Conservation (phyloP, 208 protist genomes). For the Angomonas ambiguus region DNA sequence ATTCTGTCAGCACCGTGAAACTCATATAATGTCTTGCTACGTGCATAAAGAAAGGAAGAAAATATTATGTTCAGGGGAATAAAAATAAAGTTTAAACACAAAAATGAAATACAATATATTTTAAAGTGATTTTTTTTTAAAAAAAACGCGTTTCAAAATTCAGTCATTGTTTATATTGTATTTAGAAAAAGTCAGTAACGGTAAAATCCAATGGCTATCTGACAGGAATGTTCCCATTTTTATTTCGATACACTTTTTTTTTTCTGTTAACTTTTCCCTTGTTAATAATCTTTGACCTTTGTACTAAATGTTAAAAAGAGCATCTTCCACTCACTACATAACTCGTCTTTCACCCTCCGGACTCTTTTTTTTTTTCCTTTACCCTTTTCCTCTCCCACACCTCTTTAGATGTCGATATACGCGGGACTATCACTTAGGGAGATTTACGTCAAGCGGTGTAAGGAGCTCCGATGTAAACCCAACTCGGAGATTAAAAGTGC, state of each 20-base stretch:
- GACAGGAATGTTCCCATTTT: no score
- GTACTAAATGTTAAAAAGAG: no score
- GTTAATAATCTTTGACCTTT: not conserved
- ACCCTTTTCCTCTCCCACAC: constrained; percentile 12
- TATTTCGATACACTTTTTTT: not conserved
- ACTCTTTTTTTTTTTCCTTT: constrained; percentile 16
- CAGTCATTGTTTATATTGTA: not conserved
- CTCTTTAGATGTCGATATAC: constrained; percentile 43
- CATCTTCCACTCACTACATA: no score
- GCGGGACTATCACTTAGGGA: constrained; percentile 68
- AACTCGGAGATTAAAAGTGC: constrained; percentile 48
- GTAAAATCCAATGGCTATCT: no score
- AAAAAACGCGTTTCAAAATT: not conserved
- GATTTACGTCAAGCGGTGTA: constrained; percentile 72
- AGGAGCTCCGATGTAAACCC: constrained; percentile 49
- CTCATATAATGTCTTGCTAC: no score
- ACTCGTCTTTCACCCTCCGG: not conserved
- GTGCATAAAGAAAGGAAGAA: no score
- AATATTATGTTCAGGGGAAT: no score
- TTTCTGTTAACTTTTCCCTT: not conserved
- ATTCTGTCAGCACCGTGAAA: no score
- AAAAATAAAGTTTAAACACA: not conserved
- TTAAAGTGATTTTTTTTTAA: no score
- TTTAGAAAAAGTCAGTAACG: no score
- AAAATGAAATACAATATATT: constrained; percentile 10